Base-by-base conservation (phyloP, 2,329 filamentous ascomycete species). In the Nectriaceae sp. region DNA sequence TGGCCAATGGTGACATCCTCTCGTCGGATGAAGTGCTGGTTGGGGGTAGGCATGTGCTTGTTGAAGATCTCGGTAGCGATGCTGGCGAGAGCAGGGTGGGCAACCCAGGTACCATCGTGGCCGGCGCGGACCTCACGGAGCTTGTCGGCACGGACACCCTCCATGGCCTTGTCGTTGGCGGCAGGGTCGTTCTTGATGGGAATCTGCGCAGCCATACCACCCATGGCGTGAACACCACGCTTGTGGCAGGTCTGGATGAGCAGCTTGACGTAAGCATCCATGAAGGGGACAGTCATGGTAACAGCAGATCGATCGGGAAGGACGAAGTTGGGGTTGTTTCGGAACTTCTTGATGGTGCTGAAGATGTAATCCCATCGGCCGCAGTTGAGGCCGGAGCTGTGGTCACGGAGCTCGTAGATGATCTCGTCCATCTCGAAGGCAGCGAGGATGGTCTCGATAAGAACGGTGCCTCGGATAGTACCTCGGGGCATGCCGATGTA, bases 351-450 rank as follows among this genome's bases (percentile, higher is more conserved):
- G 80, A 99, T 97, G 67, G 93, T 90, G 71, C 88, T 94, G 82
- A 99, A 99, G 76, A 99, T 97, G 80, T 99, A 99, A 70, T 99
- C 94, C 94, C 94, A 99, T 61, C 94, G 88, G 57, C 94, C 94
- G 74, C 94, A 97, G 84, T 99, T 99, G 66, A 99, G 84, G 40
- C 94, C 94, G 5, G 93, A 88, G 70, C 87, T 93, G 79, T 99
- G 94, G 68, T 97, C 93, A 52, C 94, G 88, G 60, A 99, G 87
- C 78, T 97, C 94, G 73, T 97, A 99, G 75, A 99, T 97, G 74
- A 99, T 97, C 84, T 99, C 94, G 65, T 99, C 94, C 94, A 99
- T 99, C 80, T 99, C 94, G 66, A 99, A 99, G 15, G 93, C 94
- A 36, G 94, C 94, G 37, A 93, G 82, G 70, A 99, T 97, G 47